Conservation (phyloP, 2,329 filamentous ascomycete genomes). For the Gliomastix tumulicola region DNA sequence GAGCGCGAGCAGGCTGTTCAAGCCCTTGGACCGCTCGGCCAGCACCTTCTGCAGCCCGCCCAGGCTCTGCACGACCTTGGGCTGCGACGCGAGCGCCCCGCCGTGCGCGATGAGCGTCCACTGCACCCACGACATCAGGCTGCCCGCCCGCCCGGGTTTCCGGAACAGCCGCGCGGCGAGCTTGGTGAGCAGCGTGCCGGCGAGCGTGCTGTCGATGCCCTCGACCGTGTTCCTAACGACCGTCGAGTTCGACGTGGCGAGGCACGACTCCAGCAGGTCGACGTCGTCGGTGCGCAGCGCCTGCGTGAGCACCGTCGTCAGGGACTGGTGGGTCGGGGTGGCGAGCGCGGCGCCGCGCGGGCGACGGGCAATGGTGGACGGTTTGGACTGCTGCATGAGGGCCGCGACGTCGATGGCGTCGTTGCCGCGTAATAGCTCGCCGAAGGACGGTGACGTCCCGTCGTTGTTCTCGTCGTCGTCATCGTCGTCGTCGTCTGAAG, state of each 20-base stretch:
- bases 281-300: conserved; percentile 88
- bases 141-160: conserved; percentile 81
- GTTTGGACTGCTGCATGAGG: conserved; percentile 38
- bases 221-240: conserved; percentile 87
- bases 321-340: conserved; percentile 67
- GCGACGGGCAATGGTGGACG: conserved; percentile 23
- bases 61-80: conserved; percentile 74
- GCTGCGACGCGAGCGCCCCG: conserved; percentile 79
- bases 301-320: conserved; percentile 89
- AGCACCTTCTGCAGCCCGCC: conserved; percentile 78
- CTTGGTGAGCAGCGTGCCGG: conserved; percentile 70
- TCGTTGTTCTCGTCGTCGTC: conserved; percentile 30
- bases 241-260: conserved; percentile 68
- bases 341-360: conserved; percentile 39
- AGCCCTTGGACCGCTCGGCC: conserved; percentile 74
- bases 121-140: conserved; percentile 91
- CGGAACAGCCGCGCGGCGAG: conserved; percentile 82
- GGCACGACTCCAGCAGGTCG: conserved; percentile 83
- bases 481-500: too few relatives aligned
- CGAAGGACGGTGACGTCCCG: conserved; percentile 64
- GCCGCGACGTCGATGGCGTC: conserved; percentile 71
- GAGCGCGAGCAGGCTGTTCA: conserved; percentile 75
- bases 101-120: conserved; percentile 91
- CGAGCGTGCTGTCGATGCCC: conserved; percentile 78
- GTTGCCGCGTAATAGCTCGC: conserved; percentile 71